These are phyloP conservation scores for Colletotrichum karsti DNA, from an alignment of 2,329 filamentous ascomycete genomes.

Conservation along the genomic window DNA sequence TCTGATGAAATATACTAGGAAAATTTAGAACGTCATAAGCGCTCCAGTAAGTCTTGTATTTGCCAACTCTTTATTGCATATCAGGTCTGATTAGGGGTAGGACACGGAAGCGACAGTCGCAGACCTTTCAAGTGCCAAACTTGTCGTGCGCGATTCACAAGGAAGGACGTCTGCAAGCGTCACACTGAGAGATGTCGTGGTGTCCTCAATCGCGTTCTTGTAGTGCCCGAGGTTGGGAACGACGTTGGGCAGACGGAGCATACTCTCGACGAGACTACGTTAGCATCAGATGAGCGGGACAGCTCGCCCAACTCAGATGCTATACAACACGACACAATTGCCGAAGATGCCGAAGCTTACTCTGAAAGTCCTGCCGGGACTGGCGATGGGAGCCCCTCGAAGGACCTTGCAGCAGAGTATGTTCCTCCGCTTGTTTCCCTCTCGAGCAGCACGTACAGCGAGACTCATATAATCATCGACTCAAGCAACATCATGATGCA, in stretches of 20 bases:
- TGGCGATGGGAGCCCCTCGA: background rate
- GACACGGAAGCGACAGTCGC: slow-evolving; percentile 30
- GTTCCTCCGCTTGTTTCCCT: background rate
- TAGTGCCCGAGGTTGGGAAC: background rate
- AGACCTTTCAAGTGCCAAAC: slow-evolving; percentile 30
- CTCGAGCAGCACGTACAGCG: background rate
- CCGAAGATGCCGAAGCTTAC: background rate
- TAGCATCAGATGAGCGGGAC: background rate
- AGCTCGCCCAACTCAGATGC: background rate
- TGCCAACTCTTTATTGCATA: background rate
- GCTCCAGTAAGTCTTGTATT: slow-evolving; percentile 27
- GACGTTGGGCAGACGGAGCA: background rate
- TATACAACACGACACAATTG: background rate
- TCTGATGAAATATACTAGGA: slow-evolving; percentile 12
- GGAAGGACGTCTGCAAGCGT: slow-evolving; percentile 32
- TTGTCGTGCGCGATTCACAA: slow-evolving; percentile 31
- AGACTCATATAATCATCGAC: no score
- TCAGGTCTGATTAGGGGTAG: slow-evolving; percentile 17
- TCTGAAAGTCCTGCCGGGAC: background rate
- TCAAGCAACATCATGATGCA: background rate
- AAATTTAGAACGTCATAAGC: slow-evolving; percentile 33
- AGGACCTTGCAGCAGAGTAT: background rate
- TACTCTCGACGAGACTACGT: background rate
- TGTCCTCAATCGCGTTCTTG: background rate
- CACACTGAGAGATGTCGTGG: slow-evolving; percentile 29